These are phyloP conservation scores for Colletotrichum musae DNA, from an alignment of 2,329 filamentous ascomycete species.

Conservation along the genomic window DNA sequence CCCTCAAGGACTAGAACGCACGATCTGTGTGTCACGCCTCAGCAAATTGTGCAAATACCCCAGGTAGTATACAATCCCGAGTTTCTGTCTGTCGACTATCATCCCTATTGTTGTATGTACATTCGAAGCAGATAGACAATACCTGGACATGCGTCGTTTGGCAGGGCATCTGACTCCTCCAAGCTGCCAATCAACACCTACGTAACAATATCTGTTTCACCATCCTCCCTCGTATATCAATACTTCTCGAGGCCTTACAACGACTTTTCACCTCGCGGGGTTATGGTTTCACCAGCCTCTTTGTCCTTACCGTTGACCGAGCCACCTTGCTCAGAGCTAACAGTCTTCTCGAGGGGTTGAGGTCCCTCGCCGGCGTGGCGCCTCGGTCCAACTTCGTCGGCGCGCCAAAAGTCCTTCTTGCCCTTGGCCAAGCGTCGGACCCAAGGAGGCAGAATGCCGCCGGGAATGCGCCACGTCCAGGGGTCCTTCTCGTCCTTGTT, in stretches of 20 bases:
- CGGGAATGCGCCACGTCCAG: constrained; percentile 84
- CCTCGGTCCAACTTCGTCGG: constrained; percentile 48
- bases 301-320: constrained; percentile 36
- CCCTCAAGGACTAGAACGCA: too few relatives aligned
- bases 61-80: too few relatives aligned
- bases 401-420: constrained; percentile 82
- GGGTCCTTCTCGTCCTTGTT: constrained; percentile 84
- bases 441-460: constrained; percentile 84
- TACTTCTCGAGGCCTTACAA: constrained; percentile 1
- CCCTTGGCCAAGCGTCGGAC: constrained; percentile 73
- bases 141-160: background rate
- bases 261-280: constrained; percentile 23
- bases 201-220: background rate
- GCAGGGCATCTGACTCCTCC: too few relatives aligned
- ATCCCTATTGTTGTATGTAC: background rate
- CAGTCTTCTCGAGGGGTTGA: constrained; percentile 43
- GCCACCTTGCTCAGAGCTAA: constrained; percentile 40
- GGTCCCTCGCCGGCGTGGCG: constrained; percentile 39
- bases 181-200: background rate
- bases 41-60: too few relatives aligned
- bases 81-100: too few relatives aligned
- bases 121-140: background rate
- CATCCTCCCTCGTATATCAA: background rate
- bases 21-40: too few relatives aligned
- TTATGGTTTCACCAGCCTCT: constrained; percentile 37